Percentiles rank a stretch among this genome's conserved stretches.
These are phyloP conservation scores for Leishmania gerbilli DNA, from an alignment of 208 protist species.

Conservation along the genomic window DNA sequence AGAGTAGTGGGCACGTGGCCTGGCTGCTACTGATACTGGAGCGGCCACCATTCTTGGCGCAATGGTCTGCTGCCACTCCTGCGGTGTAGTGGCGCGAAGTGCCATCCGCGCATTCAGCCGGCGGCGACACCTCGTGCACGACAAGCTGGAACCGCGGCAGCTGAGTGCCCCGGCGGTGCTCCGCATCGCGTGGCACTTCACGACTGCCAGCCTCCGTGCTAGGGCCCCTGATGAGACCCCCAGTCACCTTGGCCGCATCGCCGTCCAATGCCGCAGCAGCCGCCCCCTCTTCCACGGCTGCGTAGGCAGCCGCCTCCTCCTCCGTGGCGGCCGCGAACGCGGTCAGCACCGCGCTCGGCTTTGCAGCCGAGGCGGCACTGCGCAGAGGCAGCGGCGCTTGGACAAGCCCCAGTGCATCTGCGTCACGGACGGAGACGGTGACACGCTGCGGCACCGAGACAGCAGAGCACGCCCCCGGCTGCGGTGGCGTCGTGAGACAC, in stretches of 20 bases:
- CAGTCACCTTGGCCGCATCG: background rate
- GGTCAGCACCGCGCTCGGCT: too few relatives aligned
- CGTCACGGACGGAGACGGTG: background rate
- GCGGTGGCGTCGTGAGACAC: background rate
- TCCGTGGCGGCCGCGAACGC: background rate
- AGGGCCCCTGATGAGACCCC: background rate
- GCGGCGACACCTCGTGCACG: background rate
- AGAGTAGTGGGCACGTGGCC: slow-evolving; percentile 29
- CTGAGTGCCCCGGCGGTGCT: background rate
- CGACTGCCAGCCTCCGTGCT: background rate
- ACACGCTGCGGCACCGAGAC: background rate
- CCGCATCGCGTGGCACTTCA: background rate
- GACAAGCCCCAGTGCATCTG: background rate
- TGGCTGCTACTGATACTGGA: slow-evolving; percentile 22
- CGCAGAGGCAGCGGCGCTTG: background rate
- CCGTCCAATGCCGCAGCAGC: background rate
- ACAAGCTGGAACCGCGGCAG: background rate
- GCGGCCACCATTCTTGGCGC: background rate
- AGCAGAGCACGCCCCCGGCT: background rate
- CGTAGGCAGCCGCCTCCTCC: background rate
- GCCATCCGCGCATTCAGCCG: background rate
- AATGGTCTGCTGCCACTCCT: background rate
- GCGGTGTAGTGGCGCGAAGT: background rate
- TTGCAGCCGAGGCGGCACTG: background rate
- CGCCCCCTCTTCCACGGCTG: background rate